phyloP scores from a whole-genome alignment of 73 alveolate species.

The Effrenium voratum region DNA sequence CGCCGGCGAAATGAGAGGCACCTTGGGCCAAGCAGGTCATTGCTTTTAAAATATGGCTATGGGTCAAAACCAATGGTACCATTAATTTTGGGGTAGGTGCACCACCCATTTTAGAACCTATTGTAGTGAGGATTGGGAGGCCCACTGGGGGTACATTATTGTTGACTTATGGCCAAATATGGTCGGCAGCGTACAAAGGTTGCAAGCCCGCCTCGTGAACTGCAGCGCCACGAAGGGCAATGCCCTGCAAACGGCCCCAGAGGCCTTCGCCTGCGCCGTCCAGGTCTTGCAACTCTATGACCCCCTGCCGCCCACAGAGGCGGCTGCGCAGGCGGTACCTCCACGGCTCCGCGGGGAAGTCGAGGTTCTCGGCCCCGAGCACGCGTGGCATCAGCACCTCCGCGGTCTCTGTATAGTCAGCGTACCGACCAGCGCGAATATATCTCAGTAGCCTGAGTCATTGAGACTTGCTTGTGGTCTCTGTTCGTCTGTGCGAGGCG shows the following conservation, averaged over 20 bases:
- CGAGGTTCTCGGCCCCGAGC: neutral
- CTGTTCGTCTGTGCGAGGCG: too few species aligned
- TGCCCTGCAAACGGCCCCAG: neutral
- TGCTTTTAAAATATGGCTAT: too few species aligned
- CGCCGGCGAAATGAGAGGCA: neutral
- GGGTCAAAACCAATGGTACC: too few species aligned
- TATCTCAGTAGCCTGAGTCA: neutral
- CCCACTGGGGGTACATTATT: too few species aligned
- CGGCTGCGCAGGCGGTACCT: constrained; percentile 20
- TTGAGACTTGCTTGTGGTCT: neutral
- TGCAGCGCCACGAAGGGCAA: neutral
- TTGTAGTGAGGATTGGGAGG: too few species aligned
- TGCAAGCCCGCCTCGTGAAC: too few species aligned
- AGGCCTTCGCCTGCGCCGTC: neutral
- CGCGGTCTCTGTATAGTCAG: neutral
- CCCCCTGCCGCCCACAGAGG: neutral
- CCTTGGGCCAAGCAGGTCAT: too few species aligned
- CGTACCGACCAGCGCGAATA: neutral
- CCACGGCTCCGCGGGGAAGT: too few species aligned
- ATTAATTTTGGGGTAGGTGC: too few species aligned
- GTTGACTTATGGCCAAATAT: too few species aligned
- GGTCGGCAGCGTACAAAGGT: too few species aligned
- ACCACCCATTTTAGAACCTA: too few species aligned
- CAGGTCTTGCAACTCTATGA: neutral
- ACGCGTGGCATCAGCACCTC: neutral